These are phyloP conservation scores for Didymella keratinophila DNA, from an alignment of 2,329 filamentous ascomycete genomes.

Conservation along the genomic window DNA sequence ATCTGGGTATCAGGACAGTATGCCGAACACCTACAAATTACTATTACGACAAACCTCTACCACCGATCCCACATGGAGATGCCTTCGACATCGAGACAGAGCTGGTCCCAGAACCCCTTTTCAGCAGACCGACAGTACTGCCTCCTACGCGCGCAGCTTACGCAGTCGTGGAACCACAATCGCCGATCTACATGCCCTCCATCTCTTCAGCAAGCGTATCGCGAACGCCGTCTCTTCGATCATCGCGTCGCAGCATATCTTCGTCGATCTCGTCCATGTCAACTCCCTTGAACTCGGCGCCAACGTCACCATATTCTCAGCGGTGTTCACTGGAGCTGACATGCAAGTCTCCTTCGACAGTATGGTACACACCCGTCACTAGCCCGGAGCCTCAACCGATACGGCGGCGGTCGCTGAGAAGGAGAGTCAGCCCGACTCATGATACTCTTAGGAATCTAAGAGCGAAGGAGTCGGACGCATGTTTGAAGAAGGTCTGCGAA, in stretches of 20 bases:
- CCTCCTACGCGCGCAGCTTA: constrained; percentile 31
- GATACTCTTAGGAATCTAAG: constrained; percentile 44
- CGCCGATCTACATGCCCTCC: constrained; percentile 25
- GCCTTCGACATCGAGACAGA: constrained; percentile 24
- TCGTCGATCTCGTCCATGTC: constrained; percentile 12
- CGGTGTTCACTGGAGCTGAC: constrained; percentile 11
- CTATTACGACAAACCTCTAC: constrained; percentile 26
- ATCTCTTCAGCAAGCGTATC: constrained; percentile 5
- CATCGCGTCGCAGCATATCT: constrained; percentile 14
- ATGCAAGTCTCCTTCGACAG: constrained; percentile 13
- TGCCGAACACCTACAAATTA: constrained; percentile 13
- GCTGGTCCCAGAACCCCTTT: constrained; percentile 38
- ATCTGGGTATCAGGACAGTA: constrained; percentile 11
- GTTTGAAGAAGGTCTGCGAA: constrained; percentile 43
- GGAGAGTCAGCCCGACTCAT: constrained; percentile 17
- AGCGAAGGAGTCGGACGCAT: constrained; percentile 46
- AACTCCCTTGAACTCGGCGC: constrained; percentile 11
- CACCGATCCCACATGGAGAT: constrained; percentile 14
- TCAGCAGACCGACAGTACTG: constrained; percentile 31
- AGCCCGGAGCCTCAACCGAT: constrained; percentile 23
- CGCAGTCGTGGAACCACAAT: constrained; percentile 32
- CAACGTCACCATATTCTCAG: constrained; percentile 13
- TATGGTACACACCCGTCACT: constrained; percentile 15
- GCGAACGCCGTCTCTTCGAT: constrained; percentile 11
- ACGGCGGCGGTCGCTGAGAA: constrained; percentile 25